These are phyloP conservation scores for Gracilaria domingensis DNA, from an alignment of 23 red algal species.

Conservation along the genomic window DNA sequence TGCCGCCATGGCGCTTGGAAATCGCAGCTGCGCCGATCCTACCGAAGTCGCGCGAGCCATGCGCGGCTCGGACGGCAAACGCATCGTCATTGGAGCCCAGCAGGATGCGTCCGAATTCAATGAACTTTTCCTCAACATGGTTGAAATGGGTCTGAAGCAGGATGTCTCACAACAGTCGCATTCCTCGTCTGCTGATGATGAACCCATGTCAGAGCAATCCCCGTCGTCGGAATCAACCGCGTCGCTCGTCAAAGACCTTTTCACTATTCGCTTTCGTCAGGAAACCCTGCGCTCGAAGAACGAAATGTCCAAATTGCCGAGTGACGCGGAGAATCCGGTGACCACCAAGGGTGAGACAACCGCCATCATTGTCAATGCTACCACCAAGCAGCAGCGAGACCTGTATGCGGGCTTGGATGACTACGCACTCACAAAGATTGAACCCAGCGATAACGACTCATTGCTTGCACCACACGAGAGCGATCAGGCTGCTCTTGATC, in stretches of 20 bases:
- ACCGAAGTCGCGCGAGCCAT: conserved; percentile 71
- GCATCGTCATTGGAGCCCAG: conserved; percentile 86
- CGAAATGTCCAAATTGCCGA: background rate
- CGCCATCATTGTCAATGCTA: conserved; percentile 84
- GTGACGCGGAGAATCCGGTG: conserved; percentile 14
- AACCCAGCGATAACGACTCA: conserved; percentile 24
- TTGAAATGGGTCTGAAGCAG: conserved; percentile 72
- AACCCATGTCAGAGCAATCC: background rate
- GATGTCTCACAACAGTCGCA: background rate
- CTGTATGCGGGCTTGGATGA: conserved; percentile 79
- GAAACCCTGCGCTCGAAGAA: conserved; percentile 34
- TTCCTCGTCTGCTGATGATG: background rate
- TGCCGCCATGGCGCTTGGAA: conserved; percentile 83
- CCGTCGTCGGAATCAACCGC: background rate
- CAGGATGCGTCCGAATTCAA: conserved; percentile 98
- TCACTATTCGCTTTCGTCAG: conserved; percentile 82
- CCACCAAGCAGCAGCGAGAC: conserved; percentile 52
- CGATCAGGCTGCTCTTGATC: background rate
- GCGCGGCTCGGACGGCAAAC: conserved; percentile 62
- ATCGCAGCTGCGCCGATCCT: conserved; percentile 86
- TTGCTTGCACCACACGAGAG: too few relatives aligned
- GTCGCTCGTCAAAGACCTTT: conserved; percentile 71
- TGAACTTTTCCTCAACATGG: conserved; percentile 85
- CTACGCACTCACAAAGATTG: conserved; percentile 67
- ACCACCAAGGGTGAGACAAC: conserved; percentile 65